Evolutionary conservation across 2,329 filamentous ascomycete genomes (phyloP).

Genomic region (Claviceps arundinis): DNA sequence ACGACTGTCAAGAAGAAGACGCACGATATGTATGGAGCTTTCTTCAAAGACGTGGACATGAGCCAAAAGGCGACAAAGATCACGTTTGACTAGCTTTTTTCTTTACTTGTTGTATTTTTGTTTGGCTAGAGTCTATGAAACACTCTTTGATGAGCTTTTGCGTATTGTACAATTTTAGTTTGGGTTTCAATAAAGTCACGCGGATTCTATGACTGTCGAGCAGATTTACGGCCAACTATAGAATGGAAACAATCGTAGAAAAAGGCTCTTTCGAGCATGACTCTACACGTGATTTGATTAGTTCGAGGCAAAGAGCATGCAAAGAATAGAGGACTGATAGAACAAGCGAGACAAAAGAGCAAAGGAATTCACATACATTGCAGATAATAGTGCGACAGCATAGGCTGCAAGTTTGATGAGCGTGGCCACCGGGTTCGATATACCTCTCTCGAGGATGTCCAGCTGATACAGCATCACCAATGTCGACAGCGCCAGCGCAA

Average conservation of each 20-base stretch:
- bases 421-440: conserved; percentile 16
- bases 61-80: conserved; percentile 84
- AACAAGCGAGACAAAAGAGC: background rate
- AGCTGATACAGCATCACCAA: conserved; percentile 15
- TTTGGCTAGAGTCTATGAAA: background rate
- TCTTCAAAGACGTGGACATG: conserved; percentile 81
- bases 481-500: conserved; percentile 16
- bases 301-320: conserved; percentile 11
- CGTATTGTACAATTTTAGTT: conserved; percentile 1
- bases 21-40: conserved; percentile 87
- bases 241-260: conserved; percentile 36
- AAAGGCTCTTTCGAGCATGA: conserved; percentile 40
- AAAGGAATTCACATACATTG: conserved; percentile 41
- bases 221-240: conserved; percentile 21
- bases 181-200: background rate
- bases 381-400: conserved; percentile 36
- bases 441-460: conserved; percentile 12
- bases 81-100: conserved; percentile 55
- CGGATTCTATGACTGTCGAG: conserved; percentile 15
- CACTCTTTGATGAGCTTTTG: background rate
- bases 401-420: conserved; percentile 35
- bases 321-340: conserved; percentile 6
- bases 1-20: conserved; percentile 99
- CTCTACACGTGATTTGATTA: conserved; percentile 22
- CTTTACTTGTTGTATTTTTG: background rate